Conservation (phyloP, 2,329 filamentous ascomycete species). For the Ceratocystis cacaofunesta region DNA sequence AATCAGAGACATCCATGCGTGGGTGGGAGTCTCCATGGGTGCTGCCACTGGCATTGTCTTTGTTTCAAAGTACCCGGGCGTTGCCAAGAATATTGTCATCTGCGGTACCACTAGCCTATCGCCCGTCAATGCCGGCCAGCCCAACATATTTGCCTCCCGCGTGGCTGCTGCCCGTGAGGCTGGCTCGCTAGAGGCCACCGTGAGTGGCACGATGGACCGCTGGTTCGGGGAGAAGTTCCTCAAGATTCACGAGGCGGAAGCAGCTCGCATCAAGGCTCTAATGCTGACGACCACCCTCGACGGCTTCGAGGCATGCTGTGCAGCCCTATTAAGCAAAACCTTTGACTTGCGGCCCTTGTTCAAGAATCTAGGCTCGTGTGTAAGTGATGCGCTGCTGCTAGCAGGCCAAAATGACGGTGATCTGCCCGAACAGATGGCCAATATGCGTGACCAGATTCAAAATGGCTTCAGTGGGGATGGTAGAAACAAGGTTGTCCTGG, state of each 20-base stretch:
- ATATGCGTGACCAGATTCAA: conserved; percentile 26
- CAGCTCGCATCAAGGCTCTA: conserved; percentile 23
- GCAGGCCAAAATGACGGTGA: conserved; percentile 31
- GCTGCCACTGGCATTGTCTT: conserved; percentile 29
- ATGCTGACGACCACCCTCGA: conserved; percentile 28
- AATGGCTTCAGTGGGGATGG: conserved; percentile 22
- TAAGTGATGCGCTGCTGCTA: conserved; percentile 26
- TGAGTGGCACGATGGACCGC: conserved; percentile 26
- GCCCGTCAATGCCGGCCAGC: conserved; percentile 25
- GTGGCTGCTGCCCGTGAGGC: conserved; percentile 24
- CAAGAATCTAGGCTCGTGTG: conserved; percentile 23
- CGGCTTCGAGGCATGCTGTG: conserved; percentile 29
- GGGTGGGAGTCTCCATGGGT: conserved; percentile 34
- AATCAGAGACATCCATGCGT: conserved; percentile 25
- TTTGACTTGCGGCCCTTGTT: conserved; percentile 29
- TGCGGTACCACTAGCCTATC: conserved; percentile 29
- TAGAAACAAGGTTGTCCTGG: conserved; percentile 23
- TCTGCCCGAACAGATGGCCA: conserved; percentile 27
- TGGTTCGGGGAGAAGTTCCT: conserved; percentile 31
- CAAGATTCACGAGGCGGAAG: conserved; percentile 24
- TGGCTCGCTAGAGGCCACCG: conserved; percentile 23
- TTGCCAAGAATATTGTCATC: conserved; percentile 27
- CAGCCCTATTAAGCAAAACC: conserved; percentile 25
- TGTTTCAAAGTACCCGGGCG: conserved; percentile 25
- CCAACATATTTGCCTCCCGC: conserved; percentile 26